Conservation (phyloP, 2,329 filamentous ascomycete genomes). For the Aschersonia sp. region DNA sequence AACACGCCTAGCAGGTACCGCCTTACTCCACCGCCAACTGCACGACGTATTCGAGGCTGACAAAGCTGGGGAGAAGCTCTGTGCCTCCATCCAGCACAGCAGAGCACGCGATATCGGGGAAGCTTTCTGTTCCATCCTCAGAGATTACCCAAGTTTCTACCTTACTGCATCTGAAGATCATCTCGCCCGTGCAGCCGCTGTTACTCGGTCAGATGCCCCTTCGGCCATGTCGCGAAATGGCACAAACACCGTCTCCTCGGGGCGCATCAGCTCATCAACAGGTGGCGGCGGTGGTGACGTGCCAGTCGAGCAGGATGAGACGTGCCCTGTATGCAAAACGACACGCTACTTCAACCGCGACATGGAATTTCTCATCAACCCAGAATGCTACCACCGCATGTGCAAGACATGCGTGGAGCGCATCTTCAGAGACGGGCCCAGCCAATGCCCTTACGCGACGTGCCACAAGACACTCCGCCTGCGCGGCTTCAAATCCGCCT, state of each 20-base stretch:
- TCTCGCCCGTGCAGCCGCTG: no score
- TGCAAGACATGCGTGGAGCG: constrained; percentile 92
- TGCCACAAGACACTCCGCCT: constrained; percentile 81
- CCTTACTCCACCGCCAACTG: no score
- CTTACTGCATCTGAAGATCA: no score
- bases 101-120: no score
- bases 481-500: constrained; percentile 71
- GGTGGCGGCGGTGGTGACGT: constrained; percentile 3
- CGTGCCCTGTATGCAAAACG: constrained; percentile 95
- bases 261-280: constrained; percentile 12
- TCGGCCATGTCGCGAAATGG: constrained; percentile 13
- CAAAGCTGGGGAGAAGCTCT: not conserved
- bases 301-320: constrained; percentile 38
- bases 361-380: constrained; percentile 92
- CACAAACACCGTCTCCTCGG: constrained; percentile 10
- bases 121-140: no score
- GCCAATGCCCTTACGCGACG: constrained; percentile 80
- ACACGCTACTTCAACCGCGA: constrained; percentile 88
- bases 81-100: no score
- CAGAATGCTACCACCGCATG: constrained; percentile 98
- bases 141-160: no score
- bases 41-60: not conserved
- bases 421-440: constrained; percentile 83
- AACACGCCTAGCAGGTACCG: not conserved
- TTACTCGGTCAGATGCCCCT: not conserved